Conservation (phyloP, 192 early-diverging fungal genomes). For the Backusella sp. region DNA sequence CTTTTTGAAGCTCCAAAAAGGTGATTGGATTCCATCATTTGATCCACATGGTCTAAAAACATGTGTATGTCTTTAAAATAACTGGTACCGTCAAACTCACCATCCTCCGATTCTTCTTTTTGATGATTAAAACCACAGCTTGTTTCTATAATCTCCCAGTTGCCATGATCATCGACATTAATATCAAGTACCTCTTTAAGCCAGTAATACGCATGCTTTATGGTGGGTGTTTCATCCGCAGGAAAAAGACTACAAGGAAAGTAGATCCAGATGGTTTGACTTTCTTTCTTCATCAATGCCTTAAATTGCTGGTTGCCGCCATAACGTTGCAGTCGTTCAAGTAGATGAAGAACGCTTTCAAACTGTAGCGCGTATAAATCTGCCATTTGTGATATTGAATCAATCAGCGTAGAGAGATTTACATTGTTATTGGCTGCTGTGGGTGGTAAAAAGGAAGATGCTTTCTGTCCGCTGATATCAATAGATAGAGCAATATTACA, state of each 20-base stretch:
- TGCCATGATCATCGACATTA: not conserved
- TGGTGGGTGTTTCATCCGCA: not conserved
- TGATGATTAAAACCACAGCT: not conserved
- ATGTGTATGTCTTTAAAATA: not conserved
- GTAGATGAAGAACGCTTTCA: not conserved
- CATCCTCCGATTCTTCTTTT: not conserved
- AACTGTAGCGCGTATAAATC: not conserved
- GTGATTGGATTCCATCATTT: not conserved
- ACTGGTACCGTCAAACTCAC: not conserved
- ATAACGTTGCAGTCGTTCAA: not conserved
- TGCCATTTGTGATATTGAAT: not conserved
- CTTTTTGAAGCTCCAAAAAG: not conserved
- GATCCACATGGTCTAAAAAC: slow-evolving; percentile 7
- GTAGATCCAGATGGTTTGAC: not conserved
- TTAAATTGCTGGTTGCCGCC: not conserved
- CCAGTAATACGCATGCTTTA: not conserved
- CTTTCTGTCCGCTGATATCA: not conserved
- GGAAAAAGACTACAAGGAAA: not conserved
- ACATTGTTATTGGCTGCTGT: not conserved
- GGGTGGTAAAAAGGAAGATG: not conserved
- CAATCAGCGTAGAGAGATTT: not conserved
- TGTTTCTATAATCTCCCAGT: not conserved
- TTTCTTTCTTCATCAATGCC: not conserved
- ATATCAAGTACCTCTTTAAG: not conserved
- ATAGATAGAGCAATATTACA: not conserved